Conservation (phyloP, 257 asterid genomes). For the Lavandula angustifolia region DNA sequence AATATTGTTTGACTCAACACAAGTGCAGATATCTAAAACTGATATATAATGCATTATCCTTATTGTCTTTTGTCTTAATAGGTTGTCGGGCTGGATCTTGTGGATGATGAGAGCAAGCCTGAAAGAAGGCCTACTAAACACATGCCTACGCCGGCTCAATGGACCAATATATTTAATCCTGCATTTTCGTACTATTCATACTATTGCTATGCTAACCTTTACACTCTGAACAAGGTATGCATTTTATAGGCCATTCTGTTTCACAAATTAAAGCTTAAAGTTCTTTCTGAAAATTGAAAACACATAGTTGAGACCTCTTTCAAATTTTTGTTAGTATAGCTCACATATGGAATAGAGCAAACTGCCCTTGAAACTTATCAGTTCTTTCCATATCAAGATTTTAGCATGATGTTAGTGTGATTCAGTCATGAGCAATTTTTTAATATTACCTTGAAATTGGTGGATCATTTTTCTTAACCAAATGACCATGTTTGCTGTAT, state of each 20-base stretch:
- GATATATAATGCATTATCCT: neutral
- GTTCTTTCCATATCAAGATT: too few relatives aligned
- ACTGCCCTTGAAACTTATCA: too few relatives aligned
- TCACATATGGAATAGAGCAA: too few relatives aligned
- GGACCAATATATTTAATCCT: constrained; percentile 95
- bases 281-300: constrained; percentile 25
- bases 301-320: too few relatives aligned
- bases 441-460: too few relatives aligned
- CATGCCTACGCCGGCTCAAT: constrained; percentile 95
- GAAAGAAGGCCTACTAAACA: constrained; percentile 98
- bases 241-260: too few relatives aligned
- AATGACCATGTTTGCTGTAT: too few relatives aligned
- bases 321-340: too few relatives aligned
- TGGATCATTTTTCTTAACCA: too few relatives aligned
- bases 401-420: too few relatives aligned
- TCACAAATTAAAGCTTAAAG: constrained; percentile 17
- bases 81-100: constrained; percentile 99
- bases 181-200: constrained; percentile 91
- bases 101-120: constrained; percentile 99
- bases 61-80: constrained; percentile 35
- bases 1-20: neutral
- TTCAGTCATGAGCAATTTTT: too few relatives aligned
- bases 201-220: constrained; percentile 97
- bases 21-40: neutral
- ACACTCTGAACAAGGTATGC: constrained; percentile 89